Evolutionary conservation across 2,329 filamentous ascomycete species (phyloP).

Genomic region (Hymenoscyphus fructigenus): DNA sequence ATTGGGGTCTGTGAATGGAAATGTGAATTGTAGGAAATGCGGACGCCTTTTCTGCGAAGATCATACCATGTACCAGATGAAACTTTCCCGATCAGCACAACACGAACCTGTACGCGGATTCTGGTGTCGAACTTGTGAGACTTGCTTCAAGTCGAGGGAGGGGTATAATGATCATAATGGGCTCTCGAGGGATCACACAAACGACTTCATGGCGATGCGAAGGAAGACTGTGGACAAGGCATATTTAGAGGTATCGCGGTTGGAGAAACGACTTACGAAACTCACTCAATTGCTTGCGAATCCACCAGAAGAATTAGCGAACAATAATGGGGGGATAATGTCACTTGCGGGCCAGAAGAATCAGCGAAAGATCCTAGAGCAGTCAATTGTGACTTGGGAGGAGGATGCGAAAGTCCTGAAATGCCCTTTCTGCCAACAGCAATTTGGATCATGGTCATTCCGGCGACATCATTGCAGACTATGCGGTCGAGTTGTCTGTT

Average conservation of each 20-base stretch:
- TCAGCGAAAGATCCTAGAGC: conserved; percentile 78
- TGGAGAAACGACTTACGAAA: conserved; percentile 90
- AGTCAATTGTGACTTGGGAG: conserved; percentile 93
- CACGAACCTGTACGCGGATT: conserved; percentile 88
- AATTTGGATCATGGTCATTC: conserved; percentile 91
- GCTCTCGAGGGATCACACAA: conserved; percentile 67
- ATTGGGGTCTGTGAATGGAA: conserved; percentile 76
- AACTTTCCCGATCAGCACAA: conserved; percentile 81
- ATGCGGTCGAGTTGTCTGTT: conserved; percentile 90
- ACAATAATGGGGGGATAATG: conserved; percentile 49
- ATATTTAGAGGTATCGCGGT: conserved; percentile 80
- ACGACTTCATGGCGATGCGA: conserved; percentile 68
- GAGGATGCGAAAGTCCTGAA: conserved; percentile 77
- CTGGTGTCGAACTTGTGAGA: conserved; percentile 96
- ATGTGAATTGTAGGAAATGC: conserved; percentile 90
- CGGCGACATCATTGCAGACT: conserved; percentile 91
- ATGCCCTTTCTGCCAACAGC: conserved; percentile 94
- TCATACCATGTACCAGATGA: conserved; percentile 99
- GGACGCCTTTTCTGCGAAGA: conserved; percentile 93
- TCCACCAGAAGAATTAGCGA: conserved; percentile 64
- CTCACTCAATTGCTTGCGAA: conserved; percentile 81
- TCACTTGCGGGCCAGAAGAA: conserved; percentile 68
- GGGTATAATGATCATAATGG: conserved; percentile 92
- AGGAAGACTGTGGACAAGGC: conserved; percentile 79
- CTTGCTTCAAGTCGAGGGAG: conserved; percentile 95